These are phyloP conservation scores for Pelargonium nanum DNA, from an alignment of 345 rosid species.

Conservation along the genomic window DNA sequence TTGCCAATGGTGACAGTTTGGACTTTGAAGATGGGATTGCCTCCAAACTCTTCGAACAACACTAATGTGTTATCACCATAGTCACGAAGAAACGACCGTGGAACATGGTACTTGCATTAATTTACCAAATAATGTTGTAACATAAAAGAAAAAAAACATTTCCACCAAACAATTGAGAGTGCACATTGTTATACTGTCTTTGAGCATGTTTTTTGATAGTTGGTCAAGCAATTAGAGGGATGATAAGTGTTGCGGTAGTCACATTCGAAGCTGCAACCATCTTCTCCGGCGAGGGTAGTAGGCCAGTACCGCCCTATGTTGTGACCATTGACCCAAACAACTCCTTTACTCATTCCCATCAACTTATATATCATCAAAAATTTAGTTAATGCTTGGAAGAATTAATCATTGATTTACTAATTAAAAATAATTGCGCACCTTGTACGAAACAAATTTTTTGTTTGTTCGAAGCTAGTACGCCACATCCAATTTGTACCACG, in stretches of 20 bases:
- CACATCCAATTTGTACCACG: slow-evolving; percentile 12
- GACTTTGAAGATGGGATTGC: slow-evolving; percentile 28
- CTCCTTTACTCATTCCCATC: slow-evolving; percentile 58
- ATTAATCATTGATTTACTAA: background rate
- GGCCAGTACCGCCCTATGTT: slow-evolving; percentile 75
- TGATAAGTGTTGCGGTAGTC: slow-evolving; percentile 37
- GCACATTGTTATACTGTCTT: slow-evolving; percentile 25
- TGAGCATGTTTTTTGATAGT: slow-evolving; percentile 54
- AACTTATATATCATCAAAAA: slow-evolving; percentile 1
- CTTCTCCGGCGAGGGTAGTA: slow-evolving; percentile 16
- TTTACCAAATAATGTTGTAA: background rate
- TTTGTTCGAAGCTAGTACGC: slow-evolving; percentile 23
- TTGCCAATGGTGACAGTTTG: slow-evolving; percentile 35
- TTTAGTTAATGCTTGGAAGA: background rate
- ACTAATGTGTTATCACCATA: slow-evolving; percentile 24
- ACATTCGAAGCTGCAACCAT: slow-evolving; percentile 34
- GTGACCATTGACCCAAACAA: slow-evolving; percentile 62
- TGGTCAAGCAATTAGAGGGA: slow-evolving; percentile 21
- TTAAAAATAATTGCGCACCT: slow-evolving; percentile 19
- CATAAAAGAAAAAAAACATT: background rate
- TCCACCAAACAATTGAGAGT: background rate
- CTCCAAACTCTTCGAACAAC: slow-evolving; percentile 52
- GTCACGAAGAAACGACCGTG: slow-evolving; percentile 27
- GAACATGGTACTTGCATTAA: slow-evolving; percentile 40
- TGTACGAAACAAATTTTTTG: slow-evolving; percentile 47